Conservation (phyloP, 1,284 basidiomycete species). For the Coniferiporia sulphurascens region DNA sequence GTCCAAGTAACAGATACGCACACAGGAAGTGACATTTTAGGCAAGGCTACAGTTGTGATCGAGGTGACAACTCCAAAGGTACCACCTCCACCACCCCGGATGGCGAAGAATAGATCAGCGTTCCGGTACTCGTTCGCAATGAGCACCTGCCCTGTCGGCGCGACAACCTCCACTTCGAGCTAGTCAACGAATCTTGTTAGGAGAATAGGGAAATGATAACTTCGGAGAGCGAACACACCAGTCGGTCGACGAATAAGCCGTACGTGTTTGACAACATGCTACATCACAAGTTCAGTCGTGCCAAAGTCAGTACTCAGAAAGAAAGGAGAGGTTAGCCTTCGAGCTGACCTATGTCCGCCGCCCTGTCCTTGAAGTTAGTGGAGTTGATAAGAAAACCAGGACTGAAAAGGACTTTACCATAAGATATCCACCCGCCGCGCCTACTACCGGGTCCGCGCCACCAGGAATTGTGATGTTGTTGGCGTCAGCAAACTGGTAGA, state of each 20-base stretch:
- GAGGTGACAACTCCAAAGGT: slow-evolving; percentile 32
- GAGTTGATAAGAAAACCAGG: background rate
- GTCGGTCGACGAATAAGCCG: slow-evolving; percentile 37
- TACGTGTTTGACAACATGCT: slow-evolving; percentile 31
- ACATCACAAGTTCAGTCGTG: too few relatives aligned
- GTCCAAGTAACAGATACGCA: background rate
- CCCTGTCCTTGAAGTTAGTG: background rate
- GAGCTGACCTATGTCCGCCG: too few relatives aligned
- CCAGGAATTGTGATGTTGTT: slow-evolving; percentile 29
- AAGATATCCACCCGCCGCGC: slow-evolving; percentile 26
- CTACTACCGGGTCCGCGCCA: slow-evolving; percentile 26
- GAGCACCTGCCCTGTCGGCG: slow-evolving; percentile 34
- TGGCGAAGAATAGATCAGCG: slow-evolving; percentile 39
- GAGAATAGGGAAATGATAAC: slow-evolving; percentile 8
- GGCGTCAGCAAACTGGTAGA: slow-evolving; percentile 27
- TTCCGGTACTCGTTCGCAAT: slow-evolving; percentile 37
- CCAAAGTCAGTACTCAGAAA: too few relatives aligned
- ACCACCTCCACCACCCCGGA: slow-evolving; percentile 36
- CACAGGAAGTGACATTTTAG: background rate
- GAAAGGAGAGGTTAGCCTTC: too few relatives aligned
- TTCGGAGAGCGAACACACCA: slow-evolving; percentile 24
- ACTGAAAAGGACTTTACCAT: slow-evolving; percentile 7
- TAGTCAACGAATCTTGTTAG: slow-evolving; percentile 10
- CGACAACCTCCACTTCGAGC: slow-evolving; percentile 39
- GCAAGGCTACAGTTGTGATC: slow-evolving; percentile 23